phyloP scores from a whole-genome alignment of 2,329 filamentous ascomycete genomes.

The Colletotrichum echinochloae region DNA sequence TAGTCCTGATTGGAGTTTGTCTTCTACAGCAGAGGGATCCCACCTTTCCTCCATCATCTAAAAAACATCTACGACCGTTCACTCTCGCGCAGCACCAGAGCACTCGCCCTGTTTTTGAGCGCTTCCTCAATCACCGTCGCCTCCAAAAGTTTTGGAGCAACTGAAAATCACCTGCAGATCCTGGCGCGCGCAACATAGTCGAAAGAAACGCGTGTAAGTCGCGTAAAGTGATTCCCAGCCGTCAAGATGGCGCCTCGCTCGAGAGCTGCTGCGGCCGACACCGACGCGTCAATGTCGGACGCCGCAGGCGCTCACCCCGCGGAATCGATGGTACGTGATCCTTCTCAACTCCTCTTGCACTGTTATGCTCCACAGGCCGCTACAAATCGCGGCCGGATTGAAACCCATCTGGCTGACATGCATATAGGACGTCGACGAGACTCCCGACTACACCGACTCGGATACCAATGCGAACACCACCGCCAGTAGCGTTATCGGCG shows the following conservation, averaged over 20 bases:
- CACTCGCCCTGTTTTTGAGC: slow-evolving; percentile 2
- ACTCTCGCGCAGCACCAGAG: slow-evolving; percentile 24
- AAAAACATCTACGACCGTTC: slow-evolving; percentile 38
- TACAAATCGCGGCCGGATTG: neutral
- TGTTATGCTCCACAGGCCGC: neutral
- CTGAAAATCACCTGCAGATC: slow-evolving; percentile 29
- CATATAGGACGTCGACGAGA: slow-evolving; percentile 70
- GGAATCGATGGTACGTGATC: slow-evolving; percentile 63
- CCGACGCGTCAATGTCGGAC: slow-evolving; percentile 74
- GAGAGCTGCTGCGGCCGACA: slow-evolving; percentile 65
- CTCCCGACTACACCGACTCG: slow-evolving; percentile 74
- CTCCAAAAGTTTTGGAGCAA: slow-evolving; percentile 11
- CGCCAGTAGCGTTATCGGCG: slow-evolving; percentile 88
- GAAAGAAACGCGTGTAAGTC: slow-evolving; percentile 64
- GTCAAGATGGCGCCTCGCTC: slow-evolving; percentile 66
- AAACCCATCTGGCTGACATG: slow-evolving; percentile 22
- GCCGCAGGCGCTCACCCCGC: slow-evolving; percentile 60
- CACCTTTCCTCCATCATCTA: slow-evolving; percentile 40
- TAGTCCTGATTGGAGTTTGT: slow-evolving; percentile 39
- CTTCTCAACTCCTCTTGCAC: neutral
- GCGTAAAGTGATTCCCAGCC: slow-evolving; percentile 62
- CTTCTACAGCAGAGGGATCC: slow-evolving; percentile 37
- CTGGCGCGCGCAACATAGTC: slow-evolving; percentile 12
- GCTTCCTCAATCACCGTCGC: slow-evolving; percentile 5
- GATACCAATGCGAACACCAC: slow-evolving; percentile 77